Evolutionary conservation across 768 basidiomycete species (phyloP).

Genomic region (Pleurotus djamor): DNA sequence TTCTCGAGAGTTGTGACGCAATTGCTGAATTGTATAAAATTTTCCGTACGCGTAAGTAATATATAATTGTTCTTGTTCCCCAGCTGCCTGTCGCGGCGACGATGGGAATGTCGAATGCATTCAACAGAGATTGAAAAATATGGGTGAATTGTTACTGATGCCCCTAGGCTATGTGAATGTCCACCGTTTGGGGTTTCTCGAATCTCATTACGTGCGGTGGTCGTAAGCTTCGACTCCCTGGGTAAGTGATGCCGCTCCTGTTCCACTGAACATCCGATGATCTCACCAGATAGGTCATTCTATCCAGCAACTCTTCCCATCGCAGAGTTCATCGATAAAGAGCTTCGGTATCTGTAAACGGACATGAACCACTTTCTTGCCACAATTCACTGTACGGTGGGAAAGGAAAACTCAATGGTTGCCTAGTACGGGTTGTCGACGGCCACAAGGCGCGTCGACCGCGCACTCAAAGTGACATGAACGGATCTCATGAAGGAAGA

Average conservation of each 20-base stretch:
- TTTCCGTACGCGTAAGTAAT: too few species aligned
- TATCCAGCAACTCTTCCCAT: not conserved
- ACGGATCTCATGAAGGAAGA: not conserved
- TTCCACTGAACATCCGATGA: not conserved
- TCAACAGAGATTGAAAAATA: too few species aligned
- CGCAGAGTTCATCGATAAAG: not conserved
- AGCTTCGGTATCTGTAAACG: not conserved
- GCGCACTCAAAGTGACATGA: not conserved
- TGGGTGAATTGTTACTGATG: too few species aligned
- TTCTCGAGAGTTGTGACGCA: not conserved
- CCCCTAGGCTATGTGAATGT: too few species aligned
- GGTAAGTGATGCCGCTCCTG: too few species aligned
- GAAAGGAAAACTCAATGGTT: not conserved
- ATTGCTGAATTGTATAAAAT: not conserved
- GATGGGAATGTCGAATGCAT: too few species aligned
- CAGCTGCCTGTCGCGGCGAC: too few species aligned
- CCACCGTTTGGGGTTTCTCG: too few species aligned
- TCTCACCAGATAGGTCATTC: not conserved
- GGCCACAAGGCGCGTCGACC: not conserved
- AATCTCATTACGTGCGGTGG: too few species aligned
- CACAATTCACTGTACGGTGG: not conserved
- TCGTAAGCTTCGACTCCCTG: too few species aligned
- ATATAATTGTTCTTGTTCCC: too few species aligned
- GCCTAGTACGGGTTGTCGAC: not conserved
- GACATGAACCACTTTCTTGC: not conserved